These are phyloP conservation scores for Leccinum obscurum DNA, from an alignment of 768 basidiomycete species.

Conservation along the genomic window DNA sequence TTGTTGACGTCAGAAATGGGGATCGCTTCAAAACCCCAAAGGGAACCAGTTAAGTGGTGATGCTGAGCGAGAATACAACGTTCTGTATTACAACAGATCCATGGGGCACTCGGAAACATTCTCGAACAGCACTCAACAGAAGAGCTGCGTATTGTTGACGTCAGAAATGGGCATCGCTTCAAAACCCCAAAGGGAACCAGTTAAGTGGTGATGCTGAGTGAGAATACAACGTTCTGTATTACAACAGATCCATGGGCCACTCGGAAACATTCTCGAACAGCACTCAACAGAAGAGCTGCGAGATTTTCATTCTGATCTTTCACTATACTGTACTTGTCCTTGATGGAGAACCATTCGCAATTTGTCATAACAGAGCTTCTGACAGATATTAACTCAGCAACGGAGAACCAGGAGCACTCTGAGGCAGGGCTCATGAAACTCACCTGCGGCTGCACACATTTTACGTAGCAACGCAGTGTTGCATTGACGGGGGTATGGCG, in stretches of 20 bases:
- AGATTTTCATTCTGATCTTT: not conserved
- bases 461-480: not conserved
- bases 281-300: not conserved
- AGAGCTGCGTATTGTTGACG: not conserved
- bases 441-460: not conserved
- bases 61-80: not conserved
- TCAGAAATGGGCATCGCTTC: not conserved
- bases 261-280: not conserved
- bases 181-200: not conserved
- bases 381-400: not conserved
- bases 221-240: not conserved
- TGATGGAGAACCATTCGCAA: not conserved
- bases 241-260: not conserved
- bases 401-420: not conserved
- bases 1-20: not conserved
- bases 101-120: not conserved
- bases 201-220: not conserved
- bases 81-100: not conserved
- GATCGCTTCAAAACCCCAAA: not conserved
- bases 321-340: not conserved
- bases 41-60: not conserved
- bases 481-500: not conserved
- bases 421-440: not conserved
- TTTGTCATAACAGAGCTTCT: not conserved
- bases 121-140: not conserved